These are phyloP conservation scores for Metschnikowia matae DNA, from an alignment of 805 yeast genomes.

Conservation along the genomic window DNA sequence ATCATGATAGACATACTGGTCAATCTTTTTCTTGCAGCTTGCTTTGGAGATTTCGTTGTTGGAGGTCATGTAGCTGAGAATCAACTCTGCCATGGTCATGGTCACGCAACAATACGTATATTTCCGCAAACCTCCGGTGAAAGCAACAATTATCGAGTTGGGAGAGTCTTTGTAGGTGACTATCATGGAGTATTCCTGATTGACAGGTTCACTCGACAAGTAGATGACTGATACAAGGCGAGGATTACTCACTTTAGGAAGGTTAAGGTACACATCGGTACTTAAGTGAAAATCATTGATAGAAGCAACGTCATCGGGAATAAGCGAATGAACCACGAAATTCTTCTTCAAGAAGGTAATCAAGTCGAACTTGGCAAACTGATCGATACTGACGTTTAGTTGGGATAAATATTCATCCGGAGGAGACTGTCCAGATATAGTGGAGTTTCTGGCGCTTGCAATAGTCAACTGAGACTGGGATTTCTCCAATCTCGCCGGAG, in stretches of 20 bases:
- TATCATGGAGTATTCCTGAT: constrained; percentile 28
- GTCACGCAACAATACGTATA: constrained; percentile 37
- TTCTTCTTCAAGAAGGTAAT: constrained; percentile 33
- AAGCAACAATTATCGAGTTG: constrained; percentile 30
- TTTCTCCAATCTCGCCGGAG: constrained; percentile 4
- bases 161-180: constrained; percentile 25
- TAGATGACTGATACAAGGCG: constrained; percentile 22
- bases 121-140: constrained; percentile 40
- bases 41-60: background rate
- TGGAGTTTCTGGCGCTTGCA: constrained; percentile 6
- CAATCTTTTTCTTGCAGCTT: constrained; percentile 15
- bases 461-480: constrained; percentile 10
- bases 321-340: constrained; percentile 28
- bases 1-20: constrained; percentile 20
- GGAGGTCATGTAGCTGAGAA: constrained; percentile 8
- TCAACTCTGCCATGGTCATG: constrained; percentile 18
- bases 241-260: constrained; percentile 20
- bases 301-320: constrained; percentile 32
- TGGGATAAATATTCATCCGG: constrained; percentile 13
- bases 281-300: constrained; percentile 32
- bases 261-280: constrained; percentile 31
- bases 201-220: constrained; percentile 18
- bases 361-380: constrained; percentile 29
- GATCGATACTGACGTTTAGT: constrained; percentile 12
- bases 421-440: constrained; percentile 6